Evolutionary conservation across 1,284 basidiomycete genomes (phyloP), one percentile per base, ranked within the genome.

Genomic region (Cystobasidium pallidum): DNA sequence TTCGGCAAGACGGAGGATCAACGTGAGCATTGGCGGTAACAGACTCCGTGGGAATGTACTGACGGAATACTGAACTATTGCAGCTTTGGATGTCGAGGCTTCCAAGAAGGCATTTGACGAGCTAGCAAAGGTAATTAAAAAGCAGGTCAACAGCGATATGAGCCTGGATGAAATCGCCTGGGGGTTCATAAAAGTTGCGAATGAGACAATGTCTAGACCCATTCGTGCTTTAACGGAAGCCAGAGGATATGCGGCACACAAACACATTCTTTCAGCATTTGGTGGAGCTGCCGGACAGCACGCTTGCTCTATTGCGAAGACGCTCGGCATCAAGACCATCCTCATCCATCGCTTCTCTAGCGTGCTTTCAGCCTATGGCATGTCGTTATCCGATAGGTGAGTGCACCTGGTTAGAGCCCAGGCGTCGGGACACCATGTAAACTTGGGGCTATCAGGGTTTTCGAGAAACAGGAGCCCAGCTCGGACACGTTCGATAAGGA

Each of bases 331-430:
- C 76, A 86, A 86, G 76, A 91, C 88, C 0, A 89, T 95, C 73
- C 82, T 95, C 30, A 89, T 95, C 52, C 92, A 94, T 82, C 85
- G 87, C 66, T 92, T 91, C 80, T 91, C 88, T 59, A 92, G 89
- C 4, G 91, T 94, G 73, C 84, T 96, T 1, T 92, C 90, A 0
- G 93, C 93, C 0, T 96, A 94, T 77, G 94, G 94, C 1, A 85
- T 94, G 36, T 90, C 91, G 7, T 84, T 95, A 1, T 91, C 92
- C 1, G 92, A 96, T 80, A 86, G 91, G 73, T 74, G 39, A 19
- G 59, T 51, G 1, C 34, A 24, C 13, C n/a, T 45, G 24, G 52
- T 57, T 24, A 8, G 28, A 13, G n/a, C 24, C 41, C 11, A 28
- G 10, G 15, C 2, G 13, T 21, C 11, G 10, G n/a, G 15, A 15